A percentile compares a stretch with the other conserved stretches of the same genome.
Evolutionary conservation across 805 yeast species (phyloP).

Genomic region (Ogataea pilisensis): DNA sequence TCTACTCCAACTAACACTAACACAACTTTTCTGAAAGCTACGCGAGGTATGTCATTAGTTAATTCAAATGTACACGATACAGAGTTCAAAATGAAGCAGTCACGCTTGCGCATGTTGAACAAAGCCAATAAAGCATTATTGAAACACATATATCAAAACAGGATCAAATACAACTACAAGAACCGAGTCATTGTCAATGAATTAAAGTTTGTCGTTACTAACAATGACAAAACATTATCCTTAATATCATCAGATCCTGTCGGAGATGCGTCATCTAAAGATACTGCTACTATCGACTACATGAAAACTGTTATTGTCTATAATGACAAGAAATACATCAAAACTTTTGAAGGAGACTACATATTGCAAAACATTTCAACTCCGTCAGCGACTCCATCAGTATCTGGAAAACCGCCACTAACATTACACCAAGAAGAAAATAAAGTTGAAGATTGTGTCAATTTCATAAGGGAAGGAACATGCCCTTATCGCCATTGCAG

Average conservation of each 20-base stretch:
- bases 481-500: constrained; percentile 54
- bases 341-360: constrained; percentile 24
- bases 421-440: too few species aligned
- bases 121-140: constrained; percentile 14
- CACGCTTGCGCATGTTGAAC: constrained; percentile 15
- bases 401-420: too few species aligned
- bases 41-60: constrained; percentile 38
- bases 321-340: constrained; percentile 18
- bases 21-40: constrained; percentile 12
- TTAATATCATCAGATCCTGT: constrained; percentile 30
- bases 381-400: background rate
- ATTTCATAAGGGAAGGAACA: constrained; percentile 36
- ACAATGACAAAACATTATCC: constrained; percentile 37
- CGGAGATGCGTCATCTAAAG: constrained; percentile 6
- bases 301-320: constrained; percentile 15
- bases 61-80: constrained; percentile 34
- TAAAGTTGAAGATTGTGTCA: constrained; percentile 17
- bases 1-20: too few species aligned
- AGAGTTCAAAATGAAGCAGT: constrained; percentile 24
- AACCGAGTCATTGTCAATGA: constrained; percentile 43
- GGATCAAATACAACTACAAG: constrained; percentile 36
- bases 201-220: constrained; percentile 39
- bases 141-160: constrained; percentile 27
- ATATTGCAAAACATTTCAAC: constrained; percentile 10
- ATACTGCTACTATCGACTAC: constrained; percentile 15